phyloP scores from a whole-genome alignment of 495 filamentous ascomycete genomes.

The Neurospora sp. region DNA sequence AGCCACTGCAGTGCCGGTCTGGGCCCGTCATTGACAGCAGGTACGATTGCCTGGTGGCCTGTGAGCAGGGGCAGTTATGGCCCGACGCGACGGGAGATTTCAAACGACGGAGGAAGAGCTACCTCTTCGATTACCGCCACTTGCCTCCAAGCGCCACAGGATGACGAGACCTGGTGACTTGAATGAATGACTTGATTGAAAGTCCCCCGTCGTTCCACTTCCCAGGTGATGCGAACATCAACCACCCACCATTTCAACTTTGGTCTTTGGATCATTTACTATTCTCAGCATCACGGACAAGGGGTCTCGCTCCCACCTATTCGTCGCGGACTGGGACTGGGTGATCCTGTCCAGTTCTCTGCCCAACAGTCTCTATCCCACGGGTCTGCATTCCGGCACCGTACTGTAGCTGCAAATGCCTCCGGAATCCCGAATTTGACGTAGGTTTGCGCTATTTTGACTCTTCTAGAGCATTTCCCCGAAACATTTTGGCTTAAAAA shows the following conservation, averaged over 20 bases:
- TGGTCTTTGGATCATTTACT: no score
- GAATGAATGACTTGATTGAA: no score
- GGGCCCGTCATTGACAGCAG: not conserved
- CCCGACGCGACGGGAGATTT: not conserved
- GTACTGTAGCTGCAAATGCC: not conserved
- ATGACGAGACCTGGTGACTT: not conserved
- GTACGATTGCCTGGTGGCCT: not conserved
- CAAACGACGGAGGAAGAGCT: not conserved
- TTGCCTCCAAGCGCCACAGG: not conserved
- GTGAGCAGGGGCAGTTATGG: not conserved
- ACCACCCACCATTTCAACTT: not conserved
- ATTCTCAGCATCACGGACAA: no score
- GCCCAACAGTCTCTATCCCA: not conserved
- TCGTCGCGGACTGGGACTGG: not conserved
- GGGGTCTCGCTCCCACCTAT: not conserved
- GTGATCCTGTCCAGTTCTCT: not conserved
- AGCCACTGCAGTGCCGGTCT: not conserved
- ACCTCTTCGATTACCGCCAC: not conserved
- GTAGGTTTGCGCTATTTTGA: not conserved
- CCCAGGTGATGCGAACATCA: no score
- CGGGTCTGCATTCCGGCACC: not conserved
- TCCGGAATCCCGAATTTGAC: not conserved
- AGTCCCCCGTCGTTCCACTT: no score
- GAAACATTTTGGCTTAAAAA: not conserved
- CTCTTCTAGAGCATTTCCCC: not conserved